Base-by-base conservation (phyloP, 495 filamentous ascomycete species). In the Lophium mytilinum region DNA sequence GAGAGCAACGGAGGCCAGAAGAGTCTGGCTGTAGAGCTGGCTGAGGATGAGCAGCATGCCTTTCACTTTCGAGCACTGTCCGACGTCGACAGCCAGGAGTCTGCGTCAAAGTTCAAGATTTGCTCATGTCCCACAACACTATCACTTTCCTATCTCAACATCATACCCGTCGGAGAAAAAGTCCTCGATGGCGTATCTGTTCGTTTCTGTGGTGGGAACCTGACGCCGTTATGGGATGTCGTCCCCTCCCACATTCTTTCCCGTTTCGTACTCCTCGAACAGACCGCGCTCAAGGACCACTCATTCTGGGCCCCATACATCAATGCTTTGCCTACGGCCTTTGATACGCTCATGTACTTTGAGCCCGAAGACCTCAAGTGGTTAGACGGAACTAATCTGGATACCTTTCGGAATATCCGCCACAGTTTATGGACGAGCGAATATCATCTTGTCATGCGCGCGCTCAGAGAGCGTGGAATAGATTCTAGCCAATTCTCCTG, bases 241-340 rank as follows among this genome's bases (percentile, higher is more conserved):
- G 34, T 66, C 9, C 52, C 52, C 1, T 14, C 53, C 30, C 37
- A 52, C 58, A 54, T 56, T 40, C 61, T 56, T 36, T 66, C 55
- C 60, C 72, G 71, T 41, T 80, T 85, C 59, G 82, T 84, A 60
- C 71, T 88, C 0, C 75, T 82, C 52, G 72, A 79, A 19, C 80
- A 88, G 62, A 75, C 73, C 60, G 58, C 82, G 37, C 66, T 76
- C 7, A 72, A 70, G 1, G 37, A 67, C 14, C 53, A 71, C n/a
- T 76, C 80, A 0, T 80, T 79, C 56, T 88, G 84, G 84, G 73
- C 68, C 63, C 81, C 82, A 3, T 88, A 87, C 68, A 64, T 87
- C 14, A 68, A 71, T 14, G 76, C 75, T 19, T 58, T 88, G 41
- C 84, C 84, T n/a, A 65, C 66, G 49, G 74, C 76, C 6, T 71